These are phyloP conservation scores for Tetrapisispora namnaoensis DNA, from an alignment of 805 yeast species.

Conservation along the genomic window DNA sequence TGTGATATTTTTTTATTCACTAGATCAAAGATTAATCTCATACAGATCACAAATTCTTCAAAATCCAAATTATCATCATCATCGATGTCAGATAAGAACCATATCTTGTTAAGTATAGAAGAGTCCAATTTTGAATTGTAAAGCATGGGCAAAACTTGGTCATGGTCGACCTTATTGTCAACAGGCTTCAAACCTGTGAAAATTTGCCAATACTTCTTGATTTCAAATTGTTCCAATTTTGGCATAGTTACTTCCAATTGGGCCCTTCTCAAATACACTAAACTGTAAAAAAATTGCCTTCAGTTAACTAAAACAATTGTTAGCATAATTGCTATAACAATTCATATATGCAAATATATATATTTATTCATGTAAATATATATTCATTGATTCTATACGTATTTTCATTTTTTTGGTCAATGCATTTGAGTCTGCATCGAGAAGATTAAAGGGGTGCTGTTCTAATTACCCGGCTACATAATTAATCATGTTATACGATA, in stretches of 20 bases:
- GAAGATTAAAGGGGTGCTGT: too few relatives aligned
- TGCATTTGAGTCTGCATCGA: too few relatives aligned
- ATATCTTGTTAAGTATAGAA: constrained; percentile 66
- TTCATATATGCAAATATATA: too few relatives aligned
- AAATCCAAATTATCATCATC: constrained; percentile 86
- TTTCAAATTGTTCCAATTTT: constrained; percentile 87
- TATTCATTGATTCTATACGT: too few relatives aligned
- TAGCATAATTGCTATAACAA: too few relatives aligned
- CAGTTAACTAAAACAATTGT: too few relatives aligned
- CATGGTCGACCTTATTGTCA: constrained; percentile 72
- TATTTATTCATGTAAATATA: too few relatives aligned
- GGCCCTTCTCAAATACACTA: neutral
- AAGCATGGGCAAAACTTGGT: constrained; percentile 73
- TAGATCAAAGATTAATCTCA: constrained; percentile 87
- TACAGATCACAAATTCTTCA: constrained; percentile 95
- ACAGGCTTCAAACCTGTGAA: constrained; percentile 82
- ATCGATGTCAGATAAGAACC: constrained; percentile 92
- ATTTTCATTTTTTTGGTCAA: too few relatives aligned
- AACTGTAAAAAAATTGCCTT: neutral
- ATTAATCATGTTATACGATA: too few relatives aligned
- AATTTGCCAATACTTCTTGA: constrained; percentile 95
- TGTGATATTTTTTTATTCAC: constrained; percentile 59
- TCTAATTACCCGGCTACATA: too few relatives aligned
- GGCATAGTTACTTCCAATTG: constrained; percentile 33
- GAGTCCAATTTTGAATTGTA: constrained; percentile 81